These are phyloP conservation scores for Tuber aestivum DNA, from an alignment of 495 filamentous ascomycete species.

Conservation along the genomic window DNA sequence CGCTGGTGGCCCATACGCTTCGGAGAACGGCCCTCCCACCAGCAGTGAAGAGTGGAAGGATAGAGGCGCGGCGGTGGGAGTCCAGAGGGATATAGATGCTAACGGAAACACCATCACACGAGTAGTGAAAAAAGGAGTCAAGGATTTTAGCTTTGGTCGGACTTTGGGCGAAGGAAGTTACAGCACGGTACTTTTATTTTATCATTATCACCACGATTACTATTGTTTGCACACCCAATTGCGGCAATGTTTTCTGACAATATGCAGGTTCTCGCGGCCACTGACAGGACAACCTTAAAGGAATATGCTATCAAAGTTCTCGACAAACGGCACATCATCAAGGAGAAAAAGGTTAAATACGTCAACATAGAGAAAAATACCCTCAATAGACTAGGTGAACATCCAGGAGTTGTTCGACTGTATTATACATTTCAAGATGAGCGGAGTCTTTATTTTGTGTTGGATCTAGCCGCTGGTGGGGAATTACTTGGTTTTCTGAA, in stretches of 20 bases:
- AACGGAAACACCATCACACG: slow-evolving; percentile 75
- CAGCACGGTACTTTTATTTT: slow-evolving; percentile 63
- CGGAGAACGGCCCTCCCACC: slow-evolving; percentile 53
- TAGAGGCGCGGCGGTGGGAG: slow-evolving; percentile 72
- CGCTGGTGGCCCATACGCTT: slow-evolving; percentile 15
- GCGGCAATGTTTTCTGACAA: slow-evolving; percentile 17
- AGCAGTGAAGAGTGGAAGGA: slow-evolving; percentile 96
- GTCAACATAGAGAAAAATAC: slow-evolving; percentile 99
- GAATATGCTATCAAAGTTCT: slow-evolving; percentile 99
- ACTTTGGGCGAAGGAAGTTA: slow-evolving; percentile 96
- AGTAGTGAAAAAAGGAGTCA: slow-evolving; percentile 90
- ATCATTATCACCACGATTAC: not conserved
- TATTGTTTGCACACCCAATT: not conserved
- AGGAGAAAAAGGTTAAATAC: slow-evolving; percentile 99
- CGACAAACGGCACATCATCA: slow-evolving; percentile 98
- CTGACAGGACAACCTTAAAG: slow-evolving; percentile 87
- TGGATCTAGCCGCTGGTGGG: slow-evolving; percentile 88
- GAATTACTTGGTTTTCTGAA: slow-evolving; percentile 91
- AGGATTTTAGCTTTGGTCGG: slow-evolving; percentile 91
- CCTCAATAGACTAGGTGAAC: slow-evolving; percentile 88
- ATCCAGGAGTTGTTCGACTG: slow-evolving; percentile 91
- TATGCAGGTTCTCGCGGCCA: slow-evolving; percentile 61
- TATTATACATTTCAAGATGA: slow-evolving; percentile 99
- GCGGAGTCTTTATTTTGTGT: slow-evolving; percentile 88
- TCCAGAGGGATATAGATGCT: slow-evolving; percentile 72